Base-by-base conservation (phyloP, 164 flowering plant species). In the Tetracentron sinense region DNA sequence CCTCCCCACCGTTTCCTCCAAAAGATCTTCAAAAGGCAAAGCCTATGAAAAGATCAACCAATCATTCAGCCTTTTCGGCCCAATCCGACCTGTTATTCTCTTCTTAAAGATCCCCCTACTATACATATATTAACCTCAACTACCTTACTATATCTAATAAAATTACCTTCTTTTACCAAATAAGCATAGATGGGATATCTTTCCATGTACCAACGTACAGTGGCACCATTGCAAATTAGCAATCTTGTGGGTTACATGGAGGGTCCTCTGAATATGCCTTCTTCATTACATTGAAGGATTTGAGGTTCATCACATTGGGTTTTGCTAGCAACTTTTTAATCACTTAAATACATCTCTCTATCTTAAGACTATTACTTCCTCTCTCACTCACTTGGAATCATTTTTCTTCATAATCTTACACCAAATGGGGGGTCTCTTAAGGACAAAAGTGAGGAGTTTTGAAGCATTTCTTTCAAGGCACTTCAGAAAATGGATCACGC, bases 401-500 rank as follows among this genome's bases (percentile, higher is more conserved):
- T 42, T 15, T 42, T 14, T 42, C 16, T 42, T 42, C 2, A 42
- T 7, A 42, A 42, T 42, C 17, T 42, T 42, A 2, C 47, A 33
- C 1, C 12, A 26, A 54, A 38, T 50, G 50, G 50, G 27, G 54
- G 44, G n/a, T n/a, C n/a, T 42, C 50, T 63, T 38, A 63, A 63
- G 51, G 66, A 63, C 19, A 63, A 54, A 54, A 51, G 66, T 63
- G 66, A 63, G 25, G 66, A 54, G n/a, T n/a, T 35, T 25, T 63
- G 66, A 63, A 54, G 51, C 33, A 25, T n/a, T 26, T 63, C 51
- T 38, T n/a, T 35, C 42, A 63, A 63, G 26, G 16, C 50, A 53
- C 23, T 63, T 26, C 42, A 63, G 66, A 28, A 42, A n/a, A 25
- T 63, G 31, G n/a, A 27, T 63, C 59, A 63, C 38, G 66, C 14